Conservation (phyloP, 768 basidiomycete species). For the Mycena floridula region DNA sequence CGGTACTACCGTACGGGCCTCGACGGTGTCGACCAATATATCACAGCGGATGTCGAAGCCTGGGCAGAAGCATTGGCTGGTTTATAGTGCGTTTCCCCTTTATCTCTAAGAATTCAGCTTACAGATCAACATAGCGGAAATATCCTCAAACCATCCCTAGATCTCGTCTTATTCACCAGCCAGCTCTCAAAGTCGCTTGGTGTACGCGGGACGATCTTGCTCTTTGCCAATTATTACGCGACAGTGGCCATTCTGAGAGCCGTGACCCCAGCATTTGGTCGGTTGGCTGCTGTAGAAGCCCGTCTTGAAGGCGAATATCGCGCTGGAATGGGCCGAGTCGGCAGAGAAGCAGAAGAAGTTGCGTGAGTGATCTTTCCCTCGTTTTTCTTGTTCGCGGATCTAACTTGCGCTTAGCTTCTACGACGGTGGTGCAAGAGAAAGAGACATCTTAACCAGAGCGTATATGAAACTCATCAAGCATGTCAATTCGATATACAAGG, state of each 20-base stretch:
- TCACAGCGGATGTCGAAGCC: slow-evolving; percentile 86
- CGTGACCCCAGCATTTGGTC: slow-evolving; percentile 90
- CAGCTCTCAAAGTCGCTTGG: slow-evolving; percentile 87
- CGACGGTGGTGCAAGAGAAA: slow-evolving; percentile 79
- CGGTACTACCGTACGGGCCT: slow-evolving; percentile 61
- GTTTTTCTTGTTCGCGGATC: neutral
- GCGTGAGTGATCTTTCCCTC: slow-evolving; percentile 47
- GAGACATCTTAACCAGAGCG: slow-evolving; percentile 70
- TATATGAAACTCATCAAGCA: slow-evolving; percentile 82
- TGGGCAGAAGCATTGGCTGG: slow-evolving; percentile 85
- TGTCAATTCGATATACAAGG: slow-evolving; percentile 89
- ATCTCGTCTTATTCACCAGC: slow-evolving; percentile 86
- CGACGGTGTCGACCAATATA: slow-evolving; percentile 85
- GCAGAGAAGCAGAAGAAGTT: slow-evolving; percentile 87
- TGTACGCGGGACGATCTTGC: slow-evolving; percentile 69
- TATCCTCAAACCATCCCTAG: slow-evolving; percentile 85
- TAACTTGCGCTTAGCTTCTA: slow-evolving; percentile 77
- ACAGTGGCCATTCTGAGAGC: slow-evolving; percentile 78
- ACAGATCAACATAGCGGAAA: slow-evolving; percentile 59
- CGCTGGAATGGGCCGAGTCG: slow-evolving; percentile 78
- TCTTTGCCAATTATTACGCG: slow-evolving; percentile 82
- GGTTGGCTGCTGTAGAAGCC: slow-evolving; percentile 83
- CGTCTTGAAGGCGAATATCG: slow-evolving; percentile 89
- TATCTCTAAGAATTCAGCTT: neutral
- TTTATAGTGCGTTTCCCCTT: slow-evolving; percentile 67